phyloP scores from a whole-genome alignment of 2,329 filamentous ascomycete species.

The Ophiobolus disseminans region DNA sequence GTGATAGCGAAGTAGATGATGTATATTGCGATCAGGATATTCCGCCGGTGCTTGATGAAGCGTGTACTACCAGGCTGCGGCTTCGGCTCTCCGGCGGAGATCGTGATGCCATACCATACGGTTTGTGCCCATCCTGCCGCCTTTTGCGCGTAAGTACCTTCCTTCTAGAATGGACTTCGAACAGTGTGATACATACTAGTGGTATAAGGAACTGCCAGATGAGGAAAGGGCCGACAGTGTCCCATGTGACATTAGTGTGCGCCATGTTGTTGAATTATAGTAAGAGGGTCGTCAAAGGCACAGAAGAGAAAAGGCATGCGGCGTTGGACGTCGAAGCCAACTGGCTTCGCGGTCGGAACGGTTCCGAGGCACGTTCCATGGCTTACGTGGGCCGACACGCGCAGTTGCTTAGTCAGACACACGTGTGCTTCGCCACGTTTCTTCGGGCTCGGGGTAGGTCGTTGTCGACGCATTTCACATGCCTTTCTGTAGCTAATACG shows the following conservation, averaged over 20 bases:
- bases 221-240: conserved; percentile 40
- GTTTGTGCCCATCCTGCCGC: conserved; percentile 64
- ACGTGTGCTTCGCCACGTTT: background rate
- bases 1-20: conserved; percentile 87
- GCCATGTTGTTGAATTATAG: conserved; percentile 24
- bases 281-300: background rate
- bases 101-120: conserved; percentile 85
- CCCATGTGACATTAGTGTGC: conserved; percentile 34
- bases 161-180: background rate
- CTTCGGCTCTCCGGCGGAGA: conserved; percentile 85
- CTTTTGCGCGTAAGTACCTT: conserved; percentile 28
- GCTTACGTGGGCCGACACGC: background rate
- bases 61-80: conserved; percentile 72
- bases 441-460: no score
- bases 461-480: no score
- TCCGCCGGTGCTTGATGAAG: conserved; percentile 75
- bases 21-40: conserved; percentile 84
- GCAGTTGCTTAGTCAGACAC: background rate
- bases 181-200: conserved; percentile 19
- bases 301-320: background rate
- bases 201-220: conserved; percentile 48
- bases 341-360: conserved; percentile 2
- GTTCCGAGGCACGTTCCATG: background rate
- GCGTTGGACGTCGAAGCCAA: conserved; percentile 1
- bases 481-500: no score